A percentile compares a stretch with the other conserved stretches of the same genome.
Evolutionary conservation across 305 asterid genomes (phyloP).

Genomic region (Striga hermonthica): DNA sequence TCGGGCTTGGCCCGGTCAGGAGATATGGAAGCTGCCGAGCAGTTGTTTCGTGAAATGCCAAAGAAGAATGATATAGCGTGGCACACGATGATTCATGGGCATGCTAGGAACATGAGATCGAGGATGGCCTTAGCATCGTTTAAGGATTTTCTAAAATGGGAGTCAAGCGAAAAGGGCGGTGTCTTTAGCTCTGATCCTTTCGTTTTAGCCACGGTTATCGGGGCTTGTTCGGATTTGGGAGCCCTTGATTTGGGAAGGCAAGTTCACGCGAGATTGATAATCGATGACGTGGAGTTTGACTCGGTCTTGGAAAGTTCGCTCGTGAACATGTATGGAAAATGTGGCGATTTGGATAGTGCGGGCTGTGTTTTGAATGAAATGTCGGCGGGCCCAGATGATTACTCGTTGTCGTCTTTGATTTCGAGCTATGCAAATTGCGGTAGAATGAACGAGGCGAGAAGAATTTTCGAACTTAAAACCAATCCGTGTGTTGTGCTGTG

Average conservation of each 20-base stretch:
- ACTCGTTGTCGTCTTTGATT: conserved; percentile 59
- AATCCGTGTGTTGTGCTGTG: conserved; percentile 54
- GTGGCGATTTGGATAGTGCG: conserved; percentile 66
- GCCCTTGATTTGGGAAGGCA: conserved; percentile 64
- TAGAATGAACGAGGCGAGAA: conserved; percentile 60
- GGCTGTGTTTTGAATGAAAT: conserved; percentile 35
- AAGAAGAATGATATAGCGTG: conserved; percentile 55
- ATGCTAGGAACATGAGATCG: conserved; percentile 50
- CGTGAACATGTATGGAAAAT: conserved; percentile 73
- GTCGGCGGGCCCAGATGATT: conserved; percentile 55
- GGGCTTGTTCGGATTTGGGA: conserved; percentile 61
- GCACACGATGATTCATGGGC: conserved; percentile 72
- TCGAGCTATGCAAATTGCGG: conserved; percentile 46
- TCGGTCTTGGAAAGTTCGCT: conserved; percentile 67
- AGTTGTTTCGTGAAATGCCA: conserved; percentile 59
- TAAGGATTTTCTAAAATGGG: conserved; percentile 47
- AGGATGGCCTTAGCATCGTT: conserved; percentile 50
- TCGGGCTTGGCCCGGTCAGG: conserved; percentile 52
- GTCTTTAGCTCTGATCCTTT: conserved; percentile 45
- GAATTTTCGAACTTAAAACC: conserved; percentile 41
- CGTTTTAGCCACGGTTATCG: conserved; percentile 57
- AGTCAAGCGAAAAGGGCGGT: conserved; percentile 31
- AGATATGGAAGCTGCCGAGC: conserved; percentile 47
- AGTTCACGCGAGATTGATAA: conserved; percentile 63
- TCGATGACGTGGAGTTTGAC: conserved; percentile 52